Evolutionary conservation across 2,329 filamentous ascomycete genomes (phyloP).

Genomic region (Fusarium dimerum): DNA sequence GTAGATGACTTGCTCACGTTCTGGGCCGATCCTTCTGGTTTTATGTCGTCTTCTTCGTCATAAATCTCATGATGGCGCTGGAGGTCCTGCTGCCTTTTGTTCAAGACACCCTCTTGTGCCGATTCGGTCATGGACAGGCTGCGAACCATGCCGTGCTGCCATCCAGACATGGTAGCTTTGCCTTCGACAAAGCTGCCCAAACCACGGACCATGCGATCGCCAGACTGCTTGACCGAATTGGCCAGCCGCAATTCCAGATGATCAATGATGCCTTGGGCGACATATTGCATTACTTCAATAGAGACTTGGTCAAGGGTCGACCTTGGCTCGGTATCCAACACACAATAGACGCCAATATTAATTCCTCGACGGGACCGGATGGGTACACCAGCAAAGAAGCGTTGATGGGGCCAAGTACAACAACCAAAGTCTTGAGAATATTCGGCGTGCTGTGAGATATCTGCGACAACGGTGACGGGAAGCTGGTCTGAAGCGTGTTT

Average conservation of each 20-base stretch:
- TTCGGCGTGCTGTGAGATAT: neutral
- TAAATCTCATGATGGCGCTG: slow-evolving; percentile 1
- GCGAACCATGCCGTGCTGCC: neutral
- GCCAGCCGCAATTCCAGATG: neutral
- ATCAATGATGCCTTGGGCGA: neutral
- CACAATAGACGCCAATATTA: neutral
- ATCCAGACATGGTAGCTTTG: neutral
- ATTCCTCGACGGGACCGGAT: neutral
- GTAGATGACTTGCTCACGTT: no score
- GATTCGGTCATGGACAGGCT: slow-evolving; percentile 3
- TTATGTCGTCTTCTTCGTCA: neutral
- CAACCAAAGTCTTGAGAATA: neutral
- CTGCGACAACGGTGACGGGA: neutral
- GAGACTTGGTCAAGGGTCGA: neutral
- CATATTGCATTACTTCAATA: neutral
- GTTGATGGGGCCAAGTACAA: neutral
- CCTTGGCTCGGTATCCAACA: neutral
- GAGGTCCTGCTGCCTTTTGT: slow-evolving; percentile 8
- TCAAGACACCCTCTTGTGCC: slow-evolving; percentile 11
- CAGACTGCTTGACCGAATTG: neutral
- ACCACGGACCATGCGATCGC: neutral
- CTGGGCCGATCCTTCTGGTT: neutral
- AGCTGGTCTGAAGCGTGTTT: neutral
- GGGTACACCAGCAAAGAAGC: neutral
- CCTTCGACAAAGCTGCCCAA: neutral